phyloP scores from a whole-genome alignment of 805 yeast species.

The Clavispora asparagi region DNA sequence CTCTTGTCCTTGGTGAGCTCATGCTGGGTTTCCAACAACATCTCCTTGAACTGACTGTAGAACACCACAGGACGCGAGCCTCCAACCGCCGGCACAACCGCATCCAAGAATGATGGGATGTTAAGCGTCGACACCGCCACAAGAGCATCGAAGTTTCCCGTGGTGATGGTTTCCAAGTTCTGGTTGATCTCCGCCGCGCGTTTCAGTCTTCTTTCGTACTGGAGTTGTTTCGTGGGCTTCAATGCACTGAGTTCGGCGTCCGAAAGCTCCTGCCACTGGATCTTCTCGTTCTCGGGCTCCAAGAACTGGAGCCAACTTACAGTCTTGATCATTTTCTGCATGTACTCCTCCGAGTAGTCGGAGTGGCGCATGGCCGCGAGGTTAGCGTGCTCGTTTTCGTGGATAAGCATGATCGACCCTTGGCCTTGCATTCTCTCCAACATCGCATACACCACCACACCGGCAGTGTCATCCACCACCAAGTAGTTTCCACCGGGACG shows the following conservation, averaged over 20 bases:
- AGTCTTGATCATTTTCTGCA: conserved; percentile 55
- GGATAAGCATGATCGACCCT: conserved; percentile 63
- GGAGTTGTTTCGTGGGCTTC: conserved; percentile 56
- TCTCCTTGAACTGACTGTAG: conserved; percentile 78
- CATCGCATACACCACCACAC: conserved; percentile 78
- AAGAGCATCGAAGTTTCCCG: conserved; percentile 67
- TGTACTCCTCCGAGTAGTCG: conserved; percentile 51
- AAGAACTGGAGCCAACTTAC: conserved; percentile 75
- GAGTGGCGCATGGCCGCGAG: conserved; percentile 63
- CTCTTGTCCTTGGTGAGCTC: conserved; percentile 61
- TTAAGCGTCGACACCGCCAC: conserved; percentile 70
- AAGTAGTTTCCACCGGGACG: conserved; percentile 87
- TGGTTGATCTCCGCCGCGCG: conserved; percentile 49
- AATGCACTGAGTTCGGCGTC: conserved; percentile 50
- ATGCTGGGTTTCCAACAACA: conserved; percentile 68
- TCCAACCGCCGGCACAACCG: conserved; percentile 56
- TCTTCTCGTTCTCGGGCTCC: conserved; percentile 63
- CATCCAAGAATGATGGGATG: conserved; percentile 58
- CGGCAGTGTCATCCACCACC: conserved; percentile 92
- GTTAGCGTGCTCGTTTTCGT: conserved; percentile 93
- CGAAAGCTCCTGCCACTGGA: conserved; percentile 42
- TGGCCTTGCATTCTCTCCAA: conserved; percentile 87
- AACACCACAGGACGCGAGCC: conserved; percentile 88
- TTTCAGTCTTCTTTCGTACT: conserved; percentile 60
- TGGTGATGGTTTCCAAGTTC: conserved; percentile 45